Conservation (phyloP, 192 early-diverging fungal genomes). For the Coemansia sp. region DNA sequence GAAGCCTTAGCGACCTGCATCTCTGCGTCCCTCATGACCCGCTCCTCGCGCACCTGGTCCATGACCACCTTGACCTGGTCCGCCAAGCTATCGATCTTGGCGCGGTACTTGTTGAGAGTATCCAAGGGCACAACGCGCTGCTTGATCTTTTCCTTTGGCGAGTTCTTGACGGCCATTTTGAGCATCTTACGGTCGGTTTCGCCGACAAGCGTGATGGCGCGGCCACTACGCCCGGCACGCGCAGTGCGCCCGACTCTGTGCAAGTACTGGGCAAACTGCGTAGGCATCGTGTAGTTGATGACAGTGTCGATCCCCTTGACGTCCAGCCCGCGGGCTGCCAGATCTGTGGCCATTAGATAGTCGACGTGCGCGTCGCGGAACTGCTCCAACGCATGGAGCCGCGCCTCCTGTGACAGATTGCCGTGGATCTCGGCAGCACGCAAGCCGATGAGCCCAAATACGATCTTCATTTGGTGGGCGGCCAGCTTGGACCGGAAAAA, state of each 20-base stretch:
- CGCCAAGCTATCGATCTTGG: constrained; percentile 67
- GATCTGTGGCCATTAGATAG: constrained; percentile 93
- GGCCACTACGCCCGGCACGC: constrained; percentile 83
- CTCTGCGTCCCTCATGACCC: constrained; percentile 78
- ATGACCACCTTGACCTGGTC: constrained; percentile 70
- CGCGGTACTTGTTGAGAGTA: constrained; percentile 77
- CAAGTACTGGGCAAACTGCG: constrained; percentile 87
- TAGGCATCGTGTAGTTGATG: constrained; percentile 99
- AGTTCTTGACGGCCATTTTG: constrained; percentile 89
- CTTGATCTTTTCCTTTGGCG: constrained; percentile 75
- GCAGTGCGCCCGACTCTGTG: constrained; percentile 97
- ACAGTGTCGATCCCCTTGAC: constrained; percentile 96
- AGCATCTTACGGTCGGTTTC: constrained; percentile 94
- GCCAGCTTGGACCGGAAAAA: constrained; percentile 96
- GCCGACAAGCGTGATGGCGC: constrained; percentile 87
- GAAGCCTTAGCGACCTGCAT: constrained; percentile 87
- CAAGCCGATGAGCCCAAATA: constrained; percentile 89
- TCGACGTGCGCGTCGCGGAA: constrained; percentile 88
- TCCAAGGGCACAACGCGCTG: constrained; percentile 85
- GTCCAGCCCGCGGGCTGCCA: constrained; percentile 96
- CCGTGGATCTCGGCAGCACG: constrained; percentile 94
- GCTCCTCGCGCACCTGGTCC: constrained; percentile 78
- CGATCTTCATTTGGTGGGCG: constrained; percentile 97
- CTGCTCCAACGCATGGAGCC: constrained; percentile 85
- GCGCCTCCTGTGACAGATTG: constrained; percentile 88